Evolutionary conservation across 1,284 basidiomycete genomes (phyloP), one percentile per base, ranked within the genome.

Genomic region (Boletus semigastroideus): DNA sequence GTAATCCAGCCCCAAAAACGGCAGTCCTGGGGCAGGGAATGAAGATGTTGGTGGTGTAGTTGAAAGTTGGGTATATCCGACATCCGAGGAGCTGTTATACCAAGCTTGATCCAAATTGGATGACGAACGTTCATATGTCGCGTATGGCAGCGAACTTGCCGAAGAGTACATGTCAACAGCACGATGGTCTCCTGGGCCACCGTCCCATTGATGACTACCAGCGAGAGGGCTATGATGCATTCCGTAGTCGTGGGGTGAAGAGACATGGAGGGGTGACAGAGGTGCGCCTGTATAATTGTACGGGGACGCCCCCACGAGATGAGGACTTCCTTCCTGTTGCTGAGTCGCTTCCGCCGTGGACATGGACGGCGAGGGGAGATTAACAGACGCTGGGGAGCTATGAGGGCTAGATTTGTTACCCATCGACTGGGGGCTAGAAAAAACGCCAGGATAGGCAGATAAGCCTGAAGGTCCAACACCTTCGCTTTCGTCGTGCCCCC

Each of bases 1-100:
- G 60, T 80, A 91, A 60, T 92, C 89, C 39, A 91, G 74, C 16
- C 87, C 89, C 38, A 82, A 78, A 74, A 91, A 91, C 0, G 89
- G 90, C 27, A 91, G 73, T 28, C 89, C 88, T 28, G 83, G 74
- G 6, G 81, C 80, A 55, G 80, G 75, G 64, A 90, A 90, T 4
- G 79, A 77, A 22, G 82, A 71, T 2, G 77, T 78, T 5, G 83
- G 79, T 7, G 84, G 78, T 14, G 83, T 78, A 25, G 77, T 78
- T 8, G 80, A 79, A 40, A 83, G 69, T 4, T 77, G 76, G 47
- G 69, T 55, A 46, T 68, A 72, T 17, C 67, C 65, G 46, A 74
- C 55, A 47, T 79, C 78, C 41, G 70, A 67, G 25, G 71, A 67
- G 46, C 78, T 75, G 60, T 73, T 61, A 61, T 78, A 84, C 47